Evolutionary conservation across 2,329 filamentous ascomycete genomes (phyloP).

Genomic region (Fusarium sp.): DNA sequence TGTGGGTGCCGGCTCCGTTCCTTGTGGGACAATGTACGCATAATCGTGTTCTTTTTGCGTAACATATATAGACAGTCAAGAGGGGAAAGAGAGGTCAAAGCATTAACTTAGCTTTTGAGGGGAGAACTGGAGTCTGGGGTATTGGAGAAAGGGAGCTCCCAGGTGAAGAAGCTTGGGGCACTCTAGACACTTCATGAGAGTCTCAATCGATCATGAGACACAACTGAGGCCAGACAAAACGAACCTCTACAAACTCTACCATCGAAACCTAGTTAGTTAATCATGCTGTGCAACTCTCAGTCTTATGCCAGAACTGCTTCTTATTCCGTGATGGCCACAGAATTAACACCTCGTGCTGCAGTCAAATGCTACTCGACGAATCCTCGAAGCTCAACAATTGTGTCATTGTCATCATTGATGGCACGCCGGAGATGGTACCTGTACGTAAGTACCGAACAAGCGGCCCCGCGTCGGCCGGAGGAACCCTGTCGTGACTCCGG

Average conservation of each 20-base stretch:
- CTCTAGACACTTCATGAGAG: neutral
- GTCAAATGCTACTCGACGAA: constrained; percentile 29
- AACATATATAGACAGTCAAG: neutral
- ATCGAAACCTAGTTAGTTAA: constrained; percentile 15
- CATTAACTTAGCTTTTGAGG: neutral
- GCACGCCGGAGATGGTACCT: constrained; percentile 32
- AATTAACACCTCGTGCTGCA: constrained; percentile 33
- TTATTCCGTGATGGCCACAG: constrained; percentile 20
- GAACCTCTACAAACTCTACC: constrained; percentile 22
- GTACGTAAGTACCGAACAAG: constrained; percentile 43
- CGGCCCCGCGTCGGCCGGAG: constrained; percentile 44
- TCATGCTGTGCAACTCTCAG: constrained; percentile 33
- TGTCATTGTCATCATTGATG: constrained; percentile 48
- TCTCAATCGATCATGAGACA: constrained; percentile 5
- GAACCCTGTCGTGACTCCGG: constrained; percentile 27
- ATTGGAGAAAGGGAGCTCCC: constrained; percentile 25
- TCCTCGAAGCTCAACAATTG: constrained; percentile 32
- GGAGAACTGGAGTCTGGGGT: constrained; percentile 31
- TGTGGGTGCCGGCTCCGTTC: constrained; percentile 38
- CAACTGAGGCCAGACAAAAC: constrained; percentile 17
- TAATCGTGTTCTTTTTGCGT: constrained; percentile 9
- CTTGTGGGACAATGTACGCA: constrained; percentile 20
- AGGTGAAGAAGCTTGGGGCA: constrained; percentile 14
- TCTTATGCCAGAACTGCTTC: constrained; percentile 25
- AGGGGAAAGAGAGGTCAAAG: neutral